Evolutionary conservation across 176 grass and related monocot species (phyloP).

Genomic region (Urochloa ruziziensis): DNA sequence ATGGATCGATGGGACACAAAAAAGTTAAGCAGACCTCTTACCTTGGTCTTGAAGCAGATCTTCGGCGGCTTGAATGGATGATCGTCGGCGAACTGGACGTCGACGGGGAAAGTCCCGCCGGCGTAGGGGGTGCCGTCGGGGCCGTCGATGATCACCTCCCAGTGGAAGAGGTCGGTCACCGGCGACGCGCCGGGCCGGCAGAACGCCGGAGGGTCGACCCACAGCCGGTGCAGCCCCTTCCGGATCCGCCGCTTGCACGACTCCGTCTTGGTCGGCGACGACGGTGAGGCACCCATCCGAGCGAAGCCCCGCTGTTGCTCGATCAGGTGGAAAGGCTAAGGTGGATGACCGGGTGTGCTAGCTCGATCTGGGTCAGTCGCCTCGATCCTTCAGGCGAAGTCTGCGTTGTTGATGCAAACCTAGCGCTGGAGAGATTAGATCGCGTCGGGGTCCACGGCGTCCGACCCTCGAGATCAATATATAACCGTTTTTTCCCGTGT

Average conservation of each 20-base stretch:
- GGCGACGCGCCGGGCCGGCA: slow-evolving; percentile 20
- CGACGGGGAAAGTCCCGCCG: slow-evolving; percentile 21
- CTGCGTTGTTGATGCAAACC: too few relatives aligned
- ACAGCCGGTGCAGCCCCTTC: slow-evolving; percentile 1
- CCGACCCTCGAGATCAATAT: too few relatives aligned
- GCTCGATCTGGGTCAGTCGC: too few relatives aligned
- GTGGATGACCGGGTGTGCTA: too few relatives aligned
- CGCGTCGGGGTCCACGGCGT: too few relatives aligned
- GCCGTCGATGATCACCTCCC: slow-evolving; percentile 33
- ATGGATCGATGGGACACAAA: too few relatives aligned
- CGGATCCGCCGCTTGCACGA: not conserved
- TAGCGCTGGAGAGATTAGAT: too few relatives aligned
- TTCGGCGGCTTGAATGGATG: not conserved
- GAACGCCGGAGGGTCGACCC: slow-evolving; percentile 15
- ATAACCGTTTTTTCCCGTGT: too few relatives aligned
- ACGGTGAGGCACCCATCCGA: too few relatives aligned
- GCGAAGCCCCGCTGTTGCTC: too few relatives aligned
- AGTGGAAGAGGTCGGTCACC: slow-evolving; percentile 25
- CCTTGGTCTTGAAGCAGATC: slow-evolving; percentile 32
- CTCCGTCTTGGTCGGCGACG: not conserved
- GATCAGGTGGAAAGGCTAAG: too few relatives aligned
- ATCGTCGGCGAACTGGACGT: not conserved
- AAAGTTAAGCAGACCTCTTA: not conserved
- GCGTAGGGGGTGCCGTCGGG: slow-evolving; percentile 26
- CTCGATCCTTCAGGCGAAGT: too few relatives aligned